Evolutionary conservation across 2,329 filamentous ascomycete species (phyloP).

Genomic region (Botrytis pseudocinerea): DNA sequence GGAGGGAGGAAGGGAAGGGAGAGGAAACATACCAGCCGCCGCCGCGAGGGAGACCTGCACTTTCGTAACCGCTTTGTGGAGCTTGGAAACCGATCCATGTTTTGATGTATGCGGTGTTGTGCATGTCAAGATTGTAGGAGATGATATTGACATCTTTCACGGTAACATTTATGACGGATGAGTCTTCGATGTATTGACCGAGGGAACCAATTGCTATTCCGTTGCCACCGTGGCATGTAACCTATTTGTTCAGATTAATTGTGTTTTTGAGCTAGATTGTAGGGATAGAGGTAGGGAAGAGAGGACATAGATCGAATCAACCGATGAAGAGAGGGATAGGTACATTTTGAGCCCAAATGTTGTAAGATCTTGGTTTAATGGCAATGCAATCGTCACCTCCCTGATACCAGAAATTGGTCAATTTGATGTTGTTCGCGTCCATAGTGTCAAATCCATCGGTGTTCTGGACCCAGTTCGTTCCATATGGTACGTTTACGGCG

Average conservation of each 20-base stretch:
- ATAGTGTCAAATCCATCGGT: slow-evolving; percentile 60
- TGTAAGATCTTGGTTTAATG: slow-evolving; percentile 56
- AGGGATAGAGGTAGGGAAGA: background rate
- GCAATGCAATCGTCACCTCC: slow-evolving; percentile 59
- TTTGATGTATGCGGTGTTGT: slow-evolving; percentile 55
- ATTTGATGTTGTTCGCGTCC: slow-evolving; percentile 51
- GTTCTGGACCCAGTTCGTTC: slow-evolving; percentile 56
- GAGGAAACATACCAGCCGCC: slow-evolving; percentile 48
- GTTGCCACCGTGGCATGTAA: slow-evolving; percentile 54
- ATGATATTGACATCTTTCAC: slow-evolving; percentile 50
- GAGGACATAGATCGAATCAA: no score
- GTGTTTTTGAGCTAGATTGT: background rate
- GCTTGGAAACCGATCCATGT: slow-evolving; percentile 55
- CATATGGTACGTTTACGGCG: slow-evolving; percentile 50
- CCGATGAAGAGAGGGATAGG: background rate
- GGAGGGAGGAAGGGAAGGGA: background rate
- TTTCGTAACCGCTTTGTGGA: slow-evolving; percentile 51
- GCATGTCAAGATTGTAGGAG: slow-evolving; percentile 49
- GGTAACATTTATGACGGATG: slow-evolving; percentile 50
- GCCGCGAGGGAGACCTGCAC: slow-evolving; percentile 49
- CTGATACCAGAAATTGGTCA: slow-evolving; percentile 55
- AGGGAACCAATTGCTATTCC: slow-evolving; percentile 57
- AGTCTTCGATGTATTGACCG: slow-evolving; percentile 57
- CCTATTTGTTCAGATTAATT: slow-evolving; percentile 19
- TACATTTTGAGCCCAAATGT: slow-evolving; percentile 51